A percentile compares a stretch with the other conserved stretches of the same genome.
phyloP scores from a whole-genome alignment of 495 filamentous ascomycete genomes.

The Monascus purpureus region DNA sequence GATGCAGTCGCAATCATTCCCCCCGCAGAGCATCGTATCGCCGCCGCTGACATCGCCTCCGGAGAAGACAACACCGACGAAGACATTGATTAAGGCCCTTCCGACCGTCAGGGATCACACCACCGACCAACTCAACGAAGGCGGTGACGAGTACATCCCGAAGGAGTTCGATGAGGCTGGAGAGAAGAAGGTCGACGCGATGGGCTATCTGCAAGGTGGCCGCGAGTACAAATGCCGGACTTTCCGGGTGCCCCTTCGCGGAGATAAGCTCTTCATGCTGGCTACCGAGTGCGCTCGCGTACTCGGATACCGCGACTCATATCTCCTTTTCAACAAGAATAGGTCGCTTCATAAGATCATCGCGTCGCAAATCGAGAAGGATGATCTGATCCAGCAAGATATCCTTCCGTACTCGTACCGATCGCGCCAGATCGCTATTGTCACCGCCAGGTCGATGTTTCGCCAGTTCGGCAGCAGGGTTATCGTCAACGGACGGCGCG shows the following conservation, averaged over 20 bases:
- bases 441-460: constrained; percentile 98
- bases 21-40: constrained; percentile 38
- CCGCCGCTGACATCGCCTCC: constrained; percentile 64
- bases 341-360: constrained; percentile 96
- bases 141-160: constrained; percentile 92
- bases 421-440: constrained; percentile 95
- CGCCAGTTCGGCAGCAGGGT: constrained; percentile 96
- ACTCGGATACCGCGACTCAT: constrained; percentile 90
- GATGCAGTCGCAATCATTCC: constrained; percentile 53
- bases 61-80: constrained; percentile 76
- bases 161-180: constrained; percentile 84
- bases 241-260: constrained; percentile 80
- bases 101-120: constrained; percentile 96
- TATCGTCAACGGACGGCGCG: constrained; percentile 75
- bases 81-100: constrained; percentile 79
- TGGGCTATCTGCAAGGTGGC: constrained; percentile 65
- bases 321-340: constrained; percentile 98
- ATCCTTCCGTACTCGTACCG: constrained; percentile 96
- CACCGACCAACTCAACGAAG: constrained; percentile 82
- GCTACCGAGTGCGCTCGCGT: constrained; percentile 96
- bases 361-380: constrained; percentile 88
- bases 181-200: constrained; percentile 80
- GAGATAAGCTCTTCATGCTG: constrained; percentile 94
- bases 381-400: constrained; percentile 88
- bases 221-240: constrained; percentile 89